Evolutionary conservation across 345 rosid genomes (phyloP).

Genomic region (Linum lewisii): DNA sequence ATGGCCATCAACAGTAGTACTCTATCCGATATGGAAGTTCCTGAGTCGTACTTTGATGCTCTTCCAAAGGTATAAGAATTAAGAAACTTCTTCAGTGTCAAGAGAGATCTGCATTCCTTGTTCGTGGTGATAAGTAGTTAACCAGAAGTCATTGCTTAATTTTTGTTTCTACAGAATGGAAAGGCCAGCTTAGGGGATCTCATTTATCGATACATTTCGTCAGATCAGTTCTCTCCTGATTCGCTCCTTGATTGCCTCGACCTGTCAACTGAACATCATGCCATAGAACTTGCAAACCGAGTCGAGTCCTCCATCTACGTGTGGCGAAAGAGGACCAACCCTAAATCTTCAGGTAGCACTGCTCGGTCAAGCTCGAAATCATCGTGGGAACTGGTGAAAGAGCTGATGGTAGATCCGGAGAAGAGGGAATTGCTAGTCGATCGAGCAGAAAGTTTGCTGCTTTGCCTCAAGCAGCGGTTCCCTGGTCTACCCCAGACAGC

Average conservation of each 20-base stretch:
- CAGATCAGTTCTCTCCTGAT: conserved; percentile 82
- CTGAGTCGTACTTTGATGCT: conserved; percentile 69
- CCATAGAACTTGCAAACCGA: conserved; percentile 84
- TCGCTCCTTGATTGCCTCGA: conserved; percentile 85
- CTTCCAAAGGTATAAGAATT: conserved; percentile 67
- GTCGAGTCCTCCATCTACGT: conserved; percentile 69
- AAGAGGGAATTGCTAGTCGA: conserved; percentile 80
- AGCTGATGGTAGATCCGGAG: conserved; percentile 74
- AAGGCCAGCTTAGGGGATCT: conserved; percentile 75
- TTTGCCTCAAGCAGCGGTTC: conserved; percentile 81
- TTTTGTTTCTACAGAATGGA: conserved; percentile 52
- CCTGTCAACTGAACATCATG: conserved; percentile 88
- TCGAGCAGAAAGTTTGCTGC: conserved; percentile 75
- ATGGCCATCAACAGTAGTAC: conserved; percentile 90
- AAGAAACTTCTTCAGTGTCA: not conserved
- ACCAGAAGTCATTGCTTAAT: conserved; percentile 2
- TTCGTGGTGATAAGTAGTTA: not conserved
- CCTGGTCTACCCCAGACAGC: conserved; percentile 92
- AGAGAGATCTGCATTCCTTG: not conserved
- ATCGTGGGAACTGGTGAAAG: conserved; percentile 91
- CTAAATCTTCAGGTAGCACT: conserved; percentile 35
- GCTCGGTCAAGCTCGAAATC: conserved; percentile 55
- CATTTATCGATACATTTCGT: conserved; percentile 67
- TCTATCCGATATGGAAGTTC: conserved; percentile 81
- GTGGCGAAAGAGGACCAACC: conserved; percentile 54